Base-by-base conservation (phyloP, 2,329 filamentous ascomycete genomes). In the Aspergillus sp. region DNA sequence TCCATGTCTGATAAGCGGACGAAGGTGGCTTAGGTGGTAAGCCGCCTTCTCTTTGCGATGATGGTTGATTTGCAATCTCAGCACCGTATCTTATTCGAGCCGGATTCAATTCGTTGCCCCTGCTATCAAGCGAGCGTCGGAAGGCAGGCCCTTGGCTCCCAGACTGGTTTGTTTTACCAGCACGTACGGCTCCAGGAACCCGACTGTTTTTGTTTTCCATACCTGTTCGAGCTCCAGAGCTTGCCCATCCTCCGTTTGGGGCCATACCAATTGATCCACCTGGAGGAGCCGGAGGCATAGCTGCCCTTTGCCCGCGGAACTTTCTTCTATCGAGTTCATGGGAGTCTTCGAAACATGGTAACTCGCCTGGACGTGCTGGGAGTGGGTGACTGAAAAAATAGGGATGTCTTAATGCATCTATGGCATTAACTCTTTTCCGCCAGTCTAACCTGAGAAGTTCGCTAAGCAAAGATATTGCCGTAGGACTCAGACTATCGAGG, bases 261-360 rank as follows among this genome's bases (percentile, higher is more conserved):
- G 77, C 80, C 59, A 88, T 81, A 9, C 91, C 91, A 3, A 95
- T 89, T 1, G 88, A 89, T 3, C 88, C 91, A 8, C 90, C 91
- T 56, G 91, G 89, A 0, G 93, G 93, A 0, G 91, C 93, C 8
- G 93, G 91, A 3, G 91, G 91, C 7, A 91, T 77, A 26, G 83
- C 85, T 26, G 85, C 85, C 61, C 88, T 88, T 59, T 93, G 85
- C 48, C 89, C 86, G 55, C 94, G 85, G 57, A 89, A 91, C 68
- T 91, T 94, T 64, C 89, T 82, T 43, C 91, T 81, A 64, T 98
- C 93, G n/a, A 97, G 75, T 67, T 98, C 93, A 67, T 98, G 93
- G 40, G 89, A 95, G 59, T 96, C 91, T 62, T 94, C 88, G 60
- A 95, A 97, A 10, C 74, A 79, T 2, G 93, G 93, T n/a, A 98